Evolutionary conservation across 2,329 filamentous ascomycete species (phyloP), one percentile per base, ranked within the genome.

Genomic region (Trichoderma lentiforme): DNA sequence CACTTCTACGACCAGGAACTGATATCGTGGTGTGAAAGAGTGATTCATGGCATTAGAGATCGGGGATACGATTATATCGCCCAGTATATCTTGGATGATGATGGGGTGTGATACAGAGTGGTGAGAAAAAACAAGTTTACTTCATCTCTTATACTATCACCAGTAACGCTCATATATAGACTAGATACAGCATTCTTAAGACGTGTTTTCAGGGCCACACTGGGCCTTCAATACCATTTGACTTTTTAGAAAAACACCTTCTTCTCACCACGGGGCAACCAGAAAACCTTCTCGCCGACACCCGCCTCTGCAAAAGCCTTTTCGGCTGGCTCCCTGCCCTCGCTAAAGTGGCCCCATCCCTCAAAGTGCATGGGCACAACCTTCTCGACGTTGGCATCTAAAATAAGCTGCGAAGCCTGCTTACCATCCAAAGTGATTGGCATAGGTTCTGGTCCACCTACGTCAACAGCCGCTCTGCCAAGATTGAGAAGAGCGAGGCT

Each of bases 341-440:
- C 78, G 1, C 79, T 80, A 67, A 85, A 85, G 73, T 86, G 84
- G 0, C 74, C 75, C 84, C 84, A 87, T 1, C 78, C 79, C 63
- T 86, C 84, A 69, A 79, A 86, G 71, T 86, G 84, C 81, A 87
- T 83, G 0, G 84, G 84, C 2, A 86, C 79, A 12, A 86, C 72
- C 2, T 81, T 70, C 60, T 86, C 83, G 0, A 82, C 82, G 18
- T 77, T 76, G 12, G 86, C 76, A 3, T 81, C 82, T 0, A 79
- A 77, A 63, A 84, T 80, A 11, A 86, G 75, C 51, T 72, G 73
- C 5, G 80, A 81, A 1, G 78, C 84, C 43, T 84, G 76, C 71
- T 78, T 80, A 0, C 84, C 84, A 73, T 82, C 83, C 81, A 86
- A 82, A 1, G 84, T 86, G 34, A 85, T 82, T 71, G 82, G 77